phyloP scores from a whole-genome alignment of 257 asterid genomes.

The Marsdenia floribunda region DNA sequence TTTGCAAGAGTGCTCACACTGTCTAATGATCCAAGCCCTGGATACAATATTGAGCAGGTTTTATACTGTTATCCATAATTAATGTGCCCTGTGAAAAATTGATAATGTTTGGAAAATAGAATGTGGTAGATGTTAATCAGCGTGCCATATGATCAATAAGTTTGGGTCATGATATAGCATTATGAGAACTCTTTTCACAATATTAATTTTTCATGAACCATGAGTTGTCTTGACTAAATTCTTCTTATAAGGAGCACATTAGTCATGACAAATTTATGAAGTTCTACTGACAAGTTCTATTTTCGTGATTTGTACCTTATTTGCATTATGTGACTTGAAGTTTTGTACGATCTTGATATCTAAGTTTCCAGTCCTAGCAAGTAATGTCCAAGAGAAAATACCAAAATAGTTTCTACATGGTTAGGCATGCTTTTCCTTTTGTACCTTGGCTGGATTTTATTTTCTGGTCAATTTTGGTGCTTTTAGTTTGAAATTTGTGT shows the following conservation, averaged over 20 bases:
- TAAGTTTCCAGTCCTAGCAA: neutral
- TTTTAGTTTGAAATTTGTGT: neutral
- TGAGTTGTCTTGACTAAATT: neutral
- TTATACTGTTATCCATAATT: neutral
- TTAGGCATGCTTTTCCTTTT: neutral
- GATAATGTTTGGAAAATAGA: neutral
- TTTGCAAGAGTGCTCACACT: slow-evolving; percentile 93
- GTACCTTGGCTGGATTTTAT: neutral
- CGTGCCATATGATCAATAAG: neutral
- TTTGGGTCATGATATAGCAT: neutral
- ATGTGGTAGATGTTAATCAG: neutral
- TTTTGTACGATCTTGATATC: neutral
- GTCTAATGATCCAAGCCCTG: slow-evolving; percentile 97
- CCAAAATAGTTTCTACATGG: neutral
- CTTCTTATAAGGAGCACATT: neutral
- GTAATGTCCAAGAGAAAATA: neutral
- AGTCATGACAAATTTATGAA: neutral
- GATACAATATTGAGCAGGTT: slow-evolving; percentile 98
- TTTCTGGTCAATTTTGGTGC: neutral
- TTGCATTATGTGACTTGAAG: neutral
- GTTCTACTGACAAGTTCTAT: neutral
- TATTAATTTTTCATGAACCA: neutral
- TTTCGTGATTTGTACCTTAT: neutral
- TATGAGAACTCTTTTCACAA: neutral
- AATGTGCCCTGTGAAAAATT: neutral